These are phyloP conservation scores for Teratosphaeria zuluensis DNA, from an alignment of 2,329 filamentous ascomycete species.

Conservation along the genomic window DNA sequence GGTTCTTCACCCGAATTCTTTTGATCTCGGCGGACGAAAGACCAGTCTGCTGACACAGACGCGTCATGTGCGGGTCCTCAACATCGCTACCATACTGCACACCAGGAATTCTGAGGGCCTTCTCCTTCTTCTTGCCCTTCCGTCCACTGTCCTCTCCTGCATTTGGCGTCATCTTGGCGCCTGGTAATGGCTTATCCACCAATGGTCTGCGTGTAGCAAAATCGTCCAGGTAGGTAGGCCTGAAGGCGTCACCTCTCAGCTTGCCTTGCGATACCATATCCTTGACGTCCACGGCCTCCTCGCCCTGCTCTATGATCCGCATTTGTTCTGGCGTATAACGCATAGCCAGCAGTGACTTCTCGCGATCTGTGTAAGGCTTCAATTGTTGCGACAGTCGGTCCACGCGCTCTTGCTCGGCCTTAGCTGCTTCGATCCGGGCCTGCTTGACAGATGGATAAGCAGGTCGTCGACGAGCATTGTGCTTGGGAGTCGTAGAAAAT, in stretches of 20 bases:
- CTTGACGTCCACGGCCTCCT: conserved; percentile 61
- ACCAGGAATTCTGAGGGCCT: conserved; percentile 26
- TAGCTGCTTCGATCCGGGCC: conserved; percentile 10
- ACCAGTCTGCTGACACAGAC: conserved; percentile 49
- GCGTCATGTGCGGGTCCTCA: conserved; percentile 37
- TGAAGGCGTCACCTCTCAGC: conserved; percentile 62
- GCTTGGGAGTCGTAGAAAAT: conserved; percentile 31
- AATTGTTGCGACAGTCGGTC: conserved; percentile 9
- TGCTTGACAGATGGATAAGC: conserved; percentile 35
- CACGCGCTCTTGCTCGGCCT: conserved; percentile 1
- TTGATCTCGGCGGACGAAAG: conserved; percentile 39
- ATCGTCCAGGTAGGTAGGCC: conserved; percentile 70
- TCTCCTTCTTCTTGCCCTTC: conserved; percentile 18
- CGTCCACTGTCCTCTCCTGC: background rate
- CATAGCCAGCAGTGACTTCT: conserved; percentile 52
- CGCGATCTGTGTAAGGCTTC: conserved; percentile 53
- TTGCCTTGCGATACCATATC: conserved; percentile 67
- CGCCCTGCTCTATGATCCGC: conserved; percentile 69
- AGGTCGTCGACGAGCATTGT: conserved; percentile 30
- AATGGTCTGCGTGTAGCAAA: conserved; percentile 67
- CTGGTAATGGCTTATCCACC: conserved; percentile 52
- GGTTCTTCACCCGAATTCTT: conserved; percentile 55
- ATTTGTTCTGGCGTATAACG: conserved; percentile 75
- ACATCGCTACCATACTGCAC: conserved; percentile 14
- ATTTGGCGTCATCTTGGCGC: conserved; percentile 1